Evolutionary conservation across 2,329 filamentous ascomycete species (phyloP).

Genomic region (Colletotrichum siamense): DNA sequence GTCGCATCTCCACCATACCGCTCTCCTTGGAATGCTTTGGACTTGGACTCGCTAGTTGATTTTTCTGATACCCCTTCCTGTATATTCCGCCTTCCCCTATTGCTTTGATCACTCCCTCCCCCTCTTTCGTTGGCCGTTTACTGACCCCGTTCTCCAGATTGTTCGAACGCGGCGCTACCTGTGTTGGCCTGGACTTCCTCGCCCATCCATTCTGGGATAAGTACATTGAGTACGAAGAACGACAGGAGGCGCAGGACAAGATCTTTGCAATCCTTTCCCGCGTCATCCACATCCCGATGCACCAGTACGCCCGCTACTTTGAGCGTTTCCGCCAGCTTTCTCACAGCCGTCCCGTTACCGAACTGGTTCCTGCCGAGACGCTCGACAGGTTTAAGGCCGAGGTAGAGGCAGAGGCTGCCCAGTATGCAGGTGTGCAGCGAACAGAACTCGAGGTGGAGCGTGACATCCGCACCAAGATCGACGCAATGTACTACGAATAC

Average conservation of each 20-base stretch:
- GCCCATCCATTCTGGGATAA: constrained; percentile 99
- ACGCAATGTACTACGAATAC: constrained; percentile 79
- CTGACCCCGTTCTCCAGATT: constrained; percentile 65
- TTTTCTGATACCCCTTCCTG: constrained; percentile 59
- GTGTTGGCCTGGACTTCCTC: constrained; percentile 90
- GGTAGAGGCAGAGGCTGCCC: constrained; percentile 68
- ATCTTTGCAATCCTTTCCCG: constrained; percentile 85
- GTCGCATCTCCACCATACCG: constrained; percentile 37
- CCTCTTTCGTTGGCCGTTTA: constrained; percentile 9
- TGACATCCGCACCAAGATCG: constrained; percentile 80
- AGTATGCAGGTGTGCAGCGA: constrained; percentile 58
- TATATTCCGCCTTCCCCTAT: constrained; percentile 62
- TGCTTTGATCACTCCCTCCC: constrained; percentile 30
- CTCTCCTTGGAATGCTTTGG: constrained; percentile 42
- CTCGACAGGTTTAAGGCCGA: constrained; percentile 75
- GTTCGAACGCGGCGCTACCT: constrained; percentile 86
- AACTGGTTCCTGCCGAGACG: constrained; percentile 73
- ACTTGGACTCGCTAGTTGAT: constrained; percentile 57
- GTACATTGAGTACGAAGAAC: constrained; percentile 96
- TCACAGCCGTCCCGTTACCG: constrained; percentile 72
- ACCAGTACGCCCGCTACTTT: constrained; percentile 94
- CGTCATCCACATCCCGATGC: constrained; percentile 89
- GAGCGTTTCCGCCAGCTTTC: constrained; percentile 85
- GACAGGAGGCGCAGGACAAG: constrained; percentile 81
- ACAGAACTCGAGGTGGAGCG: constrained; percentile 82